Evolutionary conservation across 2,329 filamentous ascomycete genomes (phyloP).

Genomic region (Cladosporium sp.): DNA sequence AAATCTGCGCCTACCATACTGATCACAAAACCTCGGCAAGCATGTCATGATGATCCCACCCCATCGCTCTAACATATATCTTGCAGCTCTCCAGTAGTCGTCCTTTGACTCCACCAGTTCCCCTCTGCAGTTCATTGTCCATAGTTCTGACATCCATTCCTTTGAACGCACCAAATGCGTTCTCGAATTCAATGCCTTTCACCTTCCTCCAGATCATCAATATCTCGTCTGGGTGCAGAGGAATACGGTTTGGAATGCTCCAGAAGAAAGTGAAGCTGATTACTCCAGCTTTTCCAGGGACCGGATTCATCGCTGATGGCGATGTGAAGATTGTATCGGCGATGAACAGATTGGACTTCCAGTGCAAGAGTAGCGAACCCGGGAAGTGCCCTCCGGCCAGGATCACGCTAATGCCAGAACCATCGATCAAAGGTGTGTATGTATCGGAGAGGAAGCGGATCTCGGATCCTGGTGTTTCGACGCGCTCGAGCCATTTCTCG

Average conservation of each 20-base stretch:
- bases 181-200: conserved; percentile 56
- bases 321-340: too few relatives aligned
- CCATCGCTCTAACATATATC: conserved; percentile 53
- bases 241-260: conserved; percentile 69
- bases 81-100: conserved; percentile 70
- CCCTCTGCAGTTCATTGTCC: conserved; percentile 19
- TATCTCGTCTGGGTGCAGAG: conserved; percentile 60
- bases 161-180: conserved; percentile 62
- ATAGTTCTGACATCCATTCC: conserved; percentile 56
- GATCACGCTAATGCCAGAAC: conserved; percentile 50
- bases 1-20: too few relatives aligned
- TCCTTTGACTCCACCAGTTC: conserved; percentile 32
- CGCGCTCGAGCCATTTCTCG: conserved; percentile 55
- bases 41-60: conserved; percentile 19
- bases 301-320: conserved; percentile 38
- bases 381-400: conserved; percentile 76
- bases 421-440: conserved; percentile 35
- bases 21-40: not conserved
- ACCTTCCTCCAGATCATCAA: conserved; percentile 63
- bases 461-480: conserved; percentile 35
- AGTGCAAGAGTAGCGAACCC: conserved; percentile 64
- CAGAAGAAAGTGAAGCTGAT: conserved; percentile 66
- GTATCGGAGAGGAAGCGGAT: conserved; percentile 41
- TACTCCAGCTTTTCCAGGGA: conserved; percentile 32
- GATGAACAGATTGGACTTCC: conserved; percentile 34